A percentile compares a stretch with the other conserved stretches of the same genome.
Conservation (phyloP, 1,284 basidiomycete species). For the Ustilago tritici region DNA sequence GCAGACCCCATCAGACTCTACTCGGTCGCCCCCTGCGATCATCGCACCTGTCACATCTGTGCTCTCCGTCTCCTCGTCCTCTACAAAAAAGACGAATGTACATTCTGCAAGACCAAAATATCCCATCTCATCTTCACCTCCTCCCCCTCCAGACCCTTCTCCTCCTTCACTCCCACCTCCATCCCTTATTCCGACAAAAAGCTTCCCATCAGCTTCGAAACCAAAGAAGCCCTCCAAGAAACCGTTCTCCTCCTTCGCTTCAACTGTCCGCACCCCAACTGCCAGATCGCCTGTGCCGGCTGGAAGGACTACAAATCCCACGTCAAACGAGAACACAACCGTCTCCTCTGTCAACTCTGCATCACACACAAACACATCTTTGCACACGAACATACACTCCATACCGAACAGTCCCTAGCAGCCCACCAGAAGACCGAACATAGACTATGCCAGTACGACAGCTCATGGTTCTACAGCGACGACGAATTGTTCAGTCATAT, state of each 20-base stretch:
- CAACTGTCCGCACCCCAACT: slow-evolving; percentile 72
- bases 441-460: slow-evolving; percentile 90
- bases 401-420: slow-evolving; percentile 78
- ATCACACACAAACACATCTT: slow-evolving; percentile 93
- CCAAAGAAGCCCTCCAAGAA: slow-evolving; percentile 92
- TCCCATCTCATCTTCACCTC: slow-evolving; percentile 83
- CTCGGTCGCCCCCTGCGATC: slow-evolving; percentile 88
- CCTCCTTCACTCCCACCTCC: slow-evolving; percentile 55
- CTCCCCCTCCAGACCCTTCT: slow-evolving; percentile 72
- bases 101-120: slow-evolving; percentile 95
- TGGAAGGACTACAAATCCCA: slow-evolving; percentile 91
- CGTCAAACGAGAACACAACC: slow-evolving; percentile 79
- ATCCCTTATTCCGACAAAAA: slow-evolving; percentile 62
- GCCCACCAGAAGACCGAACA: slow-evolving; percentile 82
- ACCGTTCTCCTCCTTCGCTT: slow-evolving; percentile 86
- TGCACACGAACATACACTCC: slow-evolving; percentile 91
- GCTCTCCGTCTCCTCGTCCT: slow-evolving; percentile 88
- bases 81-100: slow-evolving; percentile 87
- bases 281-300: slow-evolving; percentile 84
- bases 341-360: slow-evolving; percentile 83
- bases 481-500: slow-evolving; percentile 96
- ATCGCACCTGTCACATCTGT: slow-evolving; percentile 92
- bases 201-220: slow-evolving; percentile 87
- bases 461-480: slow-evolving; percentile 86
- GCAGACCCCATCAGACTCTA: slow-evolving; percentile 93